Base-by-base conservation (phyloP, 371 early-diverging fungal genomes). In the Choanephora cucurbitarum region DNA sequence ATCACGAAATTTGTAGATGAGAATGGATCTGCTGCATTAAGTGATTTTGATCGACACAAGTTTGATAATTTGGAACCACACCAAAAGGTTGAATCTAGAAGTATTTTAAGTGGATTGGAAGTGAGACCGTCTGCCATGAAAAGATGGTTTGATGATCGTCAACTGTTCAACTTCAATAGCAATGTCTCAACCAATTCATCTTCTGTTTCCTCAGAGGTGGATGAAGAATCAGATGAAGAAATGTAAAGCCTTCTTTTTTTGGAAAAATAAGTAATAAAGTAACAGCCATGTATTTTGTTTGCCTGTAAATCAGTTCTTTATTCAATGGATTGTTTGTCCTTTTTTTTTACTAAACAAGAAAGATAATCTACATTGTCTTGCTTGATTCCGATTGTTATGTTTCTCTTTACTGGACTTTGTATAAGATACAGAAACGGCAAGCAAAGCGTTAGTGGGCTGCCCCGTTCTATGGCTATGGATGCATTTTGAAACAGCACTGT, bases 1-100 rank as follows among this genome's bases (percentile, higher is more conserved):
- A 61, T 76, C 9, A 77, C 78, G 3, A 21, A 45, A 0, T 77
- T 70, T 59, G 74, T 77, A 6, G 67, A 74, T 52, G 70, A 69
- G 32, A 69, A 73, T 47, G 78, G 74, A 2, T 66, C 74, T 8
- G 53, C 62, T 15, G 69, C 64, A 0, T 32, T 72, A 8, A 60
- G 57, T 15, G 74, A 77, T 44, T 77, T 76, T 56, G 73, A 76
- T 53, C 64, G 59, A 1, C 44, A 45, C 37, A 66, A 50, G 28
- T 75, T 58, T 58, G 69, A 68, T 44, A 44, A 67, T 9, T 17
- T 69, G 57, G 61, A 60, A 37, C 6, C 40, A 17, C 59, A 57
- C 15, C 44, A 69, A 31, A 41, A 56, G 49, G 43, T 41, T 6
- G 33, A 49, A 34, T 52, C 58, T 6, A 54, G 52, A 45, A 34